These are phyloP conservation scores for Bryopsis sp. DNA, from an alignment of 139 green algal genomes.

Conservation along the genomic window DNA sequence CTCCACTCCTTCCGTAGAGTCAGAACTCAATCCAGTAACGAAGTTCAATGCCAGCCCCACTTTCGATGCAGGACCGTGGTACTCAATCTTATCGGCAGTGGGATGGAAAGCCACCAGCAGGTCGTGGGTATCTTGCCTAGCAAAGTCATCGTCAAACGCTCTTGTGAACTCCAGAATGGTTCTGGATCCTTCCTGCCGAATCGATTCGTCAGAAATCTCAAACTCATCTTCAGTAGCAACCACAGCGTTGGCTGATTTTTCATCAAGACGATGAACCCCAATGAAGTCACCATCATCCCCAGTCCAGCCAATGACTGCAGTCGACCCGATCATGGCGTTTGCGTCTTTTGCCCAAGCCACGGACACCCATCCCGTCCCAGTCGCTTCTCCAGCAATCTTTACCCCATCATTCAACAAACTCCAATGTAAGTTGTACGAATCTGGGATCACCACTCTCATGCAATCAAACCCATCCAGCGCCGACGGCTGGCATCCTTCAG, in stretches of 20 bases:
- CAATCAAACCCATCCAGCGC: slow-evolving; percentile 17
- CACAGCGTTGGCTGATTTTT: slow-evolving; percentile 7
- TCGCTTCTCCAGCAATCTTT: slow-evolving; percentile 17
- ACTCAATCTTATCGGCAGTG: neutral
- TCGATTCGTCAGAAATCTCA: neutral
- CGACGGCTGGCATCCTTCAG: slow-evolving; percentile 12
- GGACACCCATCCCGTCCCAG: slow-evolving; percentile 24
- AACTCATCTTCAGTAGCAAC: slow-evolving; percentile 11
- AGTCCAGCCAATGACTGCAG: slow-evolving; percentile 24
- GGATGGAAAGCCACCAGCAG: slow-evolving; percentile 16
- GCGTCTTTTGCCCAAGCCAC: slow-evolving; percentile 30
- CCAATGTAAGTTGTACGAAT: slow-evolving; percentile 18
- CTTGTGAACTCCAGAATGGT: slow-evolving; percentile 18
- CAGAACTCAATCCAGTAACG: too few relatives aligned
- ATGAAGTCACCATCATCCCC: slow-evolving; percentile 17
- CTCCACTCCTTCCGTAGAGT: too few relatives aligned
- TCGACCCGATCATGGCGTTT: slow-evolving; percentile 24
- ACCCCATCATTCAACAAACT: neutral
- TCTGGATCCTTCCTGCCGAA: neutral
- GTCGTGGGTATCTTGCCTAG: neutral
- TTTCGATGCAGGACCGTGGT: slow-evolving; percentile 20
- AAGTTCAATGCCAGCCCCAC: too few relatives aligned
- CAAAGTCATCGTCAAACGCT: slow-evolving; percentile 14
- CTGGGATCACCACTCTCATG: slow-evolving; percentile 13
- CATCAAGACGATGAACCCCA: slow-evolving; percentile 22